phyloP scores from a whole-genome alignment of 768 basidiomycete genomes.

The Scleroderma bovista region DNA sequence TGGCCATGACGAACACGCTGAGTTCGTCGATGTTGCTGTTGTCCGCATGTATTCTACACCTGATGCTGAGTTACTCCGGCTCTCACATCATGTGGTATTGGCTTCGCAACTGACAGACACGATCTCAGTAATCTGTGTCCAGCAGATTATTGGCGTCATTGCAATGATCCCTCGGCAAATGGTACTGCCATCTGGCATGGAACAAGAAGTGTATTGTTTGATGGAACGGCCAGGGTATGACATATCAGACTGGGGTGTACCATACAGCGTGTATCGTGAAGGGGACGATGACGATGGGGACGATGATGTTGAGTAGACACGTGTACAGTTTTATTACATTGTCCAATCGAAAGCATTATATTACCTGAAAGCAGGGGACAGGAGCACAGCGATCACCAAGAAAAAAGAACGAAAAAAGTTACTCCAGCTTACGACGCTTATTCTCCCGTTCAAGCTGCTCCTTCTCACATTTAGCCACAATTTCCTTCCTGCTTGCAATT shows the following conservation, averaged over 20 bases:
- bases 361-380: not conserved
- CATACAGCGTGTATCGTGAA: not conserved
- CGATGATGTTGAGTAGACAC: not conserved
- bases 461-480: too few relatives aligned
- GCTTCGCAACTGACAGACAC: not conserved
- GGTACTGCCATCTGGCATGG: not conserved
- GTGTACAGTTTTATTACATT: too few relatives aligned
- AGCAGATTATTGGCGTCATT: not conserved
- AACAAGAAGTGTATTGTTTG: not conserved
- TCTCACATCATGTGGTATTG: not conserved
- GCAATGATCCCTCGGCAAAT: slow-evolving; percentile 4
- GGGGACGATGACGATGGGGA: not conserved
- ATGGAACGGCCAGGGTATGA: slow-evolving; percentile 6
- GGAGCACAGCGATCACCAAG: not conserved
- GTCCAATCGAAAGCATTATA: not conserved
- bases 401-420: not conserved
- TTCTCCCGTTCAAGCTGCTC: too few relatives aligned
- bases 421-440: too few relatives aligned
- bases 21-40: slow-evolving; percentile 1
- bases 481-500: too few relatives aligned
- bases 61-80: not conserved
- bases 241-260: not conserved
- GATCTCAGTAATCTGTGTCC: not conserved
- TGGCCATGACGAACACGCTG: not conserved
- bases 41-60: slow-evolving; percentile 5